Evolutionary conservation across 805 yeast genomes (phyloP), one percentile per base, ranked within the genome.

Genomic region (Kodamaea neixiangensis): DNA sequence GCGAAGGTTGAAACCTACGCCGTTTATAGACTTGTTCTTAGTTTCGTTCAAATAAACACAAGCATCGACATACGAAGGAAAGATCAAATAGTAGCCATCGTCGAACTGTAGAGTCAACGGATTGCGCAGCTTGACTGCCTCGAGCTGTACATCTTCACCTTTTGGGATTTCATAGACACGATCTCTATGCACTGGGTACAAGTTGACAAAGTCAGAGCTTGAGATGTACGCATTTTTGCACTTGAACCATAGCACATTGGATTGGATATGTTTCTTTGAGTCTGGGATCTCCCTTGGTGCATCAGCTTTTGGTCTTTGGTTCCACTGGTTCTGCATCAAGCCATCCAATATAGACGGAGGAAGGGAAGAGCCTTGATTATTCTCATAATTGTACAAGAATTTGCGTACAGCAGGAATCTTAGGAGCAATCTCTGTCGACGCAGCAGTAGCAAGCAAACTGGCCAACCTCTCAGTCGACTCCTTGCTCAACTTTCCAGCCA

Each of bases 81-180:
- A 86, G 5, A 81, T 61, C 33, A 86, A 63, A 60, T 78, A 85
- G 61, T 82, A 83, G 3, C 76, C 72, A 39, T 79, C 78, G 52
- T 73, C 66, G 22, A 79, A 75, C 35, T 66, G 54, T 19, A 86
- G 60, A 14, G 69, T 75, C 2, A 61, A 46, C 0, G 81, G 78
- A 53, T 77, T 69, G 47, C 91, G 63, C 10, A 79, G 79, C 50
- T 82, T 76, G 13, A 80, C 68, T 2, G 78, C 72, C n/a, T 64
- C 64, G 46, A 79, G 71, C 22, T 62, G 43, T n/a, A 66, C 49
- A n/a, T 70, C 67, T 33, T 55, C 53, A 5, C 57, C 54, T 25
- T 57, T 51, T 5, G 66, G 60, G 11, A 67, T 56, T 33, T 60
- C 43, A 55, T 66, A 67, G 15, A 48, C 58, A 48, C 75, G 56